Base-by-base conservation (phyloP, 2,329 filamentous ascomycete species). In the Penicillium paneum region DNA sequence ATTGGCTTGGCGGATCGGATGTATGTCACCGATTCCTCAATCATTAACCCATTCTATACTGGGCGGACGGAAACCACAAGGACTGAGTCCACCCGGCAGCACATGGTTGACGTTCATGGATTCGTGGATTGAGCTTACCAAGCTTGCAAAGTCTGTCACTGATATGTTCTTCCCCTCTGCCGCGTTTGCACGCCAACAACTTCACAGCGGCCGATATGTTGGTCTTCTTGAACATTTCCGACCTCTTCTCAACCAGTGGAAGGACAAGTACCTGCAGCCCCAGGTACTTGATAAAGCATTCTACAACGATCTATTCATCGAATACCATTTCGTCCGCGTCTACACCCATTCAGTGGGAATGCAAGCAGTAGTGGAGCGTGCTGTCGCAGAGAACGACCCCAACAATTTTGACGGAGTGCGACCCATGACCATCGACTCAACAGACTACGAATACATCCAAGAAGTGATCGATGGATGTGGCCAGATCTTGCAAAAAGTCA, bases 281-380 rank as follows among this genome's bases (percentile, higher is more conserved):
- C 58, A 68, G 17, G 65, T 64, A 7, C 64, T 67, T 8, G 64
- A 65, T 34, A 66, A 69, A 36, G 64, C 65, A 8, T 74, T 79
- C 12, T 77, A 76, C 48, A 77, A 79, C 39, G 77, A 79, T 56
- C 70, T 83, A 0, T 77, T 77, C 13, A 81, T 83, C 15, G 81
- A 83, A 55, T 83, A 78, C 56, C 71, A 76, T 55, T 78, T 77
- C 50, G 74, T 76, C 21, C 70, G 73, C 28, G 74, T 76, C 3
- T 78, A 74, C 66, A 74, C 68, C 29, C 73, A 71, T 55, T 73
- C 69, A 50, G 73, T 83, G 6, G 80, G 80, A 3, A 79, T 83
- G 67, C 81, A 83, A 64, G 81, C 81, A 2, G 77, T 83, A 3
- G 79, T 83, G 3, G 81, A 83, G 55, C 77, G 80, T n/a, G 77